Conservation (phyloP, 169 alveolate genomes). For the Cytauxzoon felis region DNA sequence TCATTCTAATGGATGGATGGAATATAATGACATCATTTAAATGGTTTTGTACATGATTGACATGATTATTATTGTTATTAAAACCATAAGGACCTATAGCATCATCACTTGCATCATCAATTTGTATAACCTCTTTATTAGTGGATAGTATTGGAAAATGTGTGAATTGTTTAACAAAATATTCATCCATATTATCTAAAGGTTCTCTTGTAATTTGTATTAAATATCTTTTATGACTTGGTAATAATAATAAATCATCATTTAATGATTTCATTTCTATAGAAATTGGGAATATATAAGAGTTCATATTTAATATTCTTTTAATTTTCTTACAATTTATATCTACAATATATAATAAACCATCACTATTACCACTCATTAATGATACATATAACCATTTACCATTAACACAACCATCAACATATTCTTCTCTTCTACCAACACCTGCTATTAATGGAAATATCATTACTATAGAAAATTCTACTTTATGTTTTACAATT, state of each 20-base stretch:
- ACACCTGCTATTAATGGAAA: slow-evolving; percentile 34
- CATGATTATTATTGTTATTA: too few species aligned
- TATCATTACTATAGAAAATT: too few species aligned
- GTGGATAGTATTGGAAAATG: slow-evolving; percentile 47
- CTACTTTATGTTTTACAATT: too few species aligned
- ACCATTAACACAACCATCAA: slow-evolving; percentile 27
- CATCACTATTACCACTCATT: slow-evolving; percentile 41
- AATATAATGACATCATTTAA: too few species aligned
- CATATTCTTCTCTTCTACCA: slow-evolving; percentile 32
- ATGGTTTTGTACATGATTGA: too few species aligned
- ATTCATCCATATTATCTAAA: slow-evolving; percentile 34
- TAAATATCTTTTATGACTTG: slow-evolving; percentile 38
- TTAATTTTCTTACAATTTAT: slow-evolving; percentile 19
- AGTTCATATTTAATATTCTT: slow-evolving; percentile 29
- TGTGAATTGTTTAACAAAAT: slow-evolving; percentile 23
- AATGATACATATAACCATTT: slow-evolving; percentile 45
- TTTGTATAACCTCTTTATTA: slow-evolving; percentile 32
- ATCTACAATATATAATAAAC: slow-evolving; percentile 33
- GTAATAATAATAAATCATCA: slow-evolving; percentile 16
- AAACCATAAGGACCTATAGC: too few species aligned
- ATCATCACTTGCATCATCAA: slow-evolving; percentile 1
- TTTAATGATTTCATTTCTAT: slow-evolving; percentile 21
- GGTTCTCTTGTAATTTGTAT: slow-evolving; percentile 39
- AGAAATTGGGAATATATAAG: slow-evolving; percentile 30
- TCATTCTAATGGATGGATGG: too few species aligned